Conservation (phyloP, 139 green algal genomes). For the Chlamydomonas applanata region DNA sequence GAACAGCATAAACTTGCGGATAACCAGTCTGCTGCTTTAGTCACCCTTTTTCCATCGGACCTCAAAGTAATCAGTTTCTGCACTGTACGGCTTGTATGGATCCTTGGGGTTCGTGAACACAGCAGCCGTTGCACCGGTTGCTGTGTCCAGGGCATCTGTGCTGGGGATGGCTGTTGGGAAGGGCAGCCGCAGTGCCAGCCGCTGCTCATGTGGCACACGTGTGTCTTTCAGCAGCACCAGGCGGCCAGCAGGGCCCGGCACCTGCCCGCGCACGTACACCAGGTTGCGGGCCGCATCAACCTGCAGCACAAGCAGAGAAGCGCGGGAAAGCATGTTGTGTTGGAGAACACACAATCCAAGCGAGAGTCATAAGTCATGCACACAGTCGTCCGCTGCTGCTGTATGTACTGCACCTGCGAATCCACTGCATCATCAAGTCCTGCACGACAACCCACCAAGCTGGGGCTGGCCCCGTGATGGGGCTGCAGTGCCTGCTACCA, state of each 20-base stretch:
- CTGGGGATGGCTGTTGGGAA: constrained; percentile 44
- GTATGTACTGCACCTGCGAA: no score
- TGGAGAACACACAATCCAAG: no score
- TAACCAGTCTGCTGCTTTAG: background rate
- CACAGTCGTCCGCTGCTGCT: no score
- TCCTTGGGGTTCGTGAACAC: background rate
- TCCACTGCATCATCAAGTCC: no score
- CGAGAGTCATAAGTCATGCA: no score
- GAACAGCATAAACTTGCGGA: no score
- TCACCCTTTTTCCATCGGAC: constrained; percentile 11
- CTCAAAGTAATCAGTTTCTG: constrained; percentile 5
- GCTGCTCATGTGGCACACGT: constrained; percentile 9
- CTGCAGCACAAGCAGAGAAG: constrained; percentile 44
- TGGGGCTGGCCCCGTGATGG: no score
- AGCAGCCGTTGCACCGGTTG: background rate
- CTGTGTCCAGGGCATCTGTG: background rate
- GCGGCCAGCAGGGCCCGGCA: constrained; percentile 84
- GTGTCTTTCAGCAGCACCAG: constrained; percentile 77
- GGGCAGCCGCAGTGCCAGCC: constrained; percentile 32
- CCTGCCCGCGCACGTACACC: constrained; percentile 90
- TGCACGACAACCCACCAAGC: no score
- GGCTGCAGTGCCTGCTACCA: no score
- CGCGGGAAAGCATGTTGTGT: no score
- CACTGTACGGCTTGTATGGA: background rate
- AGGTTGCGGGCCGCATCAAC: constrained; percentile 92